A percentile compares a stretch with the other conserved stretches of the same genome.
phyloP scores from a whole-genome alignment of 2,329 filamentous ascomycete species.

The Emydomyces testavorans region DNA sequence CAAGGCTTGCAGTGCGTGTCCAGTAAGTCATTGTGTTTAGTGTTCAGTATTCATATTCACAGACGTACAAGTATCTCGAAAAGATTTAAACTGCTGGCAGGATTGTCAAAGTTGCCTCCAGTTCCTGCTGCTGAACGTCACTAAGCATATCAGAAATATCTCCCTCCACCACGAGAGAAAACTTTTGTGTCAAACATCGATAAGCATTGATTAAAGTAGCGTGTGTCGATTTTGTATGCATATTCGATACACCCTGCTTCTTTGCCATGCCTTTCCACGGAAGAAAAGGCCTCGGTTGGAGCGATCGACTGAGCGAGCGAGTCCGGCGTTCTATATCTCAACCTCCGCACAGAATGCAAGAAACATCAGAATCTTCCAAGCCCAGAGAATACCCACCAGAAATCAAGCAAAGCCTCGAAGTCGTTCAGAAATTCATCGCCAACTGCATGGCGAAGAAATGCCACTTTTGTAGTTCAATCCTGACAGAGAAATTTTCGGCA shows the following conservation, averaged over 20 bases:
- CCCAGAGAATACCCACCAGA: conserved; percentile 2
- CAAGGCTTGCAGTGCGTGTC: too few species aligned
- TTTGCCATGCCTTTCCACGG: neutral
- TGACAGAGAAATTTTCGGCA: conserved; percentile 11
- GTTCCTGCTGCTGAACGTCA: too few species aligned
- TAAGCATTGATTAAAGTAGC: neutral
- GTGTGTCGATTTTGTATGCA: neutral
- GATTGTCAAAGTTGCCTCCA: too few species aligned
- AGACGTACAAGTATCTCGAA: neutral
- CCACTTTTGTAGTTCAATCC: conserved; percentile 7
- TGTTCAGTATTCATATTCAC: neutral
- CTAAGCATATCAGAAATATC: too few species aligned
- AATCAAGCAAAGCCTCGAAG: conserved; percentile 12
- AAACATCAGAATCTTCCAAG: neutral
- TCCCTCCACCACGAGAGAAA: too few species aligned
- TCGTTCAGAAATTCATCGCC: conserved; percentile 11
- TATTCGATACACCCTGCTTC: too few species aligned
- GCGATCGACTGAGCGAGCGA: neutral
- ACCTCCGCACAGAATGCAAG: neutral
- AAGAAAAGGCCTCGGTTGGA: neutral
- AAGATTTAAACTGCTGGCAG: neutral
- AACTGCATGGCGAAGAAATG: conserved; percentile 12
- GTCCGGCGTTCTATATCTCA: neutral
- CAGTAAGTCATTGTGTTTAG: too few species aligned
- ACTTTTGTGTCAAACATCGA: too few species aligned